Base-by-base conservation (phyloP, 2,329 filamentous ascomycete genomes). In the Knoxdaviesia proteae region DNA sequence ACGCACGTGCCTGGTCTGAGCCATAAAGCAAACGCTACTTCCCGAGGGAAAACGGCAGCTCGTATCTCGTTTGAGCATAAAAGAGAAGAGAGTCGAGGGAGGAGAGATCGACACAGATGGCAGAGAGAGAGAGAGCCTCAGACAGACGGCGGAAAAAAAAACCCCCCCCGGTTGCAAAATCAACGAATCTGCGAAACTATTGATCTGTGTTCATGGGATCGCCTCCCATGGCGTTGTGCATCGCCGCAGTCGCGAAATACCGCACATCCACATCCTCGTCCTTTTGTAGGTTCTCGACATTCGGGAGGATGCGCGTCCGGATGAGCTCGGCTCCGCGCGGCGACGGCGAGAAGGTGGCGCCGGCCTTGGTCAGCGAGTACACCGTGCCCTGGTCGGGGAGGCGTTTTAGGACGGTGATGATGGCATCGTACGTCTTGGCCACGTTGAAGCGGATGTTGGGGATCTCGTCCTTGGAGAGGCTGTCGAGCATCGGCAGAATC, bases 371-470 rank as follows among this genome's bases (percentile, higher is more conserved):
- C 46, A 92, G 62, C 42, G 84, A 77, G 56, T 80, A 76, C 48
- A 96, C 69, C 9, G 88, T 96, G 47, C 86, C 86, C 55, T 90
- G 71, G 43, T 87, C 82, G 3, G 90, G 88, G 44, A 98, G 70
- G 52, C 84, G 81, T 61, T 88, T 86, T 54, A 98, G 71, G n/a
- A 87, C 86, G 51, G 82, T 78, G 54, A 96, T 86, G 46, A 98
- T 67, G 42, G 90, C 79, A 29, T 77, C 76, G 57, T 96, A 98
- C 39, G 90, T 96, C 68, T 98, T 98, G 52, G 90, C 90, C 40
- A 98, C 90, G 61, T 98, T 98, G 73, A 98, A 98, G 42, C 90
- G 84, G 58, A 98, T 98, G 64, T 98, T 98, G 51, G 90, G 90
- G 48, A 98, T 98, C 38, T 92, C 86, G 56, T 98, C 90, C 39